Percentiles rank a stretch among this genome's conserved stretches.
phyloP scores from a whole-genome alignment of 768 basidiomycete species.

The Sutorius australiensis region DNA sequence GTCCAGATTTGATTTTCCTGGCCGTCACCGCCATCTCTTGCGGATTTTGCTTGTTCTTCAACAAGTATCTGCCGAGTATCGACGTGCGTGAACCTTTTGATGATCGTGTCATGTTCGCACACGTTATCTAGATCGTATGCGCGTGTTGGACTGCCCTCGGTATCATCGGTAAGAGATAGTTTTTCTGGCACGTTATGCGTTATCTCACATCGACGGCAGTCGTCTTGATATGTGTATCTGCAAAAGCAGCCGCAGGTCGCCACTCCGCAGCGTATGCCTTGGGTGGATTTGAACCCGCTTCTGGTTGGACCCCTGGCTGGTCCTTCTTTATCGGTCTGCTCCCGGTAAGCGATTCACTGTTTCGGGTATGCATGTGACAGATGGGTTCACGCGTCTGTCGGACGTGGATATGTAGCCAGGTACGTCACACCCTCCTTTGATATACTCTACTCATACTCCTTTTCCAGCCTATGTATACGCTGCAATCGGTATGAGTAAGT shows the following conservation, averaged over 20 bases:
- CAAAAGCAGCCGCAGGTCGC: constrained; percentile 53
- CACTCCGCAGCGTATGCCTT: constrained; percentile 54
- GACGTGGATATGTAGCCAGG: constrained; percentile 24
- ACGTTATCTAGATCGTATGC: constrained; percentile 44
- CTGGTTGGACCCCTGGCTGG: constrained; percentile 68
- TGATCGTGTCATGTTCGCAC: not conserved
- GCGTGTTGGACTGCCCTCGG: constrained; percentile 63
- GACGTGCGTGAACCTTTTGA: constrained; percentile 37
- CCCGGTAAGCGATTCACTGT: constrained; percentile 37
- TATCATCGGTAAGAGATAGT: constrained; percentile 39
- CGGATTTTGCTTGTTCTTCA: constrained; percentile 53
- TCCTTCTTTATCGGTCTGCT: constrained; percentile 64
- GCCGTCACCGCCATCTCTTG: constrained; percentile 47
- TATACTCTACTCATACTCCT: constrained; percentile 3
- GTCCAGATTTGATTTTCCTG: constrained; percentile 51
- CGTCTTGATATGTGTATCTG: constrained; percentile 52
- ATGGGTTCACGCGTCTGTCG: not conserved
- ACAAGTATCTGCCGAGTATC: constrained; percentile 45
- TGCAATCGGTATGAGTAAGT: constrained; percentile 60
- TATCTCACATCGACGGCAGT: constrained; percentile 36
- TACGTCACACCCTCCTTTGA: constrained; percentile 5
- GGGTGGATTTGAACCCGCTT: constrained; percentile 57
- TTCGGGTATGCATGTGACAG: not conserved
- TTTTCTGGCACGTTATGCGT: not conserved
- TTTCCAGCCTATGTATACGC: constrained; percentile 50